Percentiles rank a stretch among this genome's conserved stretches.
Evolutionary conservation across 352 stramenopile genomes (phyloP).

Genomic region (Phytophthora palmivora): DNA sequence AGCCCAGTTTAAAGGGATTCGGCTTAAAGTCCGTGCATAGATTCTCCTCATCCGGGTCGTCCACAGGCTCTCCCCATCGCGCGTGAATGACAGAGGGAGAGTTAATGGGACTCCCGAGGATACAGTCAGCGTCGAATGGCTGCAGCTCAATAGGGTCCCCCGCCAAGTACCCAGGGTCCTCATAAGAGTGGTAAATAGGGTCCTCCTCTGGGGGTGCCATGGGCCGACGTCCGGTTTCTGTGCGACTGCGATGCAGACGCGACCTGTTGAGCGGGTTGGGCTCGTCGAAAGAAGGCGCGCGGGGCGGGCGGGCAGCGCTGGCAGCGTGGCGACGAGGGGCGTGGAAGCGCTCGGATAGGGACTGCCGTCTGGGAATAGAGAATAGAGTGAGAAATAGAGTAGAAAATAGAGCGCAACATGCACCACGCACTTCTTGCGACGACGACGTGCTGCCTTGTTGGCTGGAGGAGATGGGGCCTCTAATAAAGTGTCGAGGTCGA

Average conservation of each 20-base stretch:
- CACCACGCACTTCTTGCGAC: slow-evolving; percentile 64
- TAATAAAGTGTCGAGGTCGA: slow-evolving; percentile 83
- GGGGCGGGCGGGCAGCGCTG: slow-evolving; percentile 17
- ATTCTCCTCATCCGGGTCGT: slow-evolving; percentile 84
- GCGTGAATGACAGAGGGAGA: slow-evolving; percentile 86
- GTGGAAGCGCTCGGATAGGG: slow-evolving; percentile 45
- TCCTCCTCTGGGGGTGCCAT: slow-evolving; percentile 38
- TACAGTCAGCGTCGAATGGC: slow-evolving; percentile 80
- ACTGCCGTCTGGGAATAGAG: slow-evolving; percentile 33
- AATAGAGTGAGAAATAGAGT: slow-evolving; percentile 19
- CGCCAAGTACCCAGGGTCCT: slow-evolving; percentile 75
- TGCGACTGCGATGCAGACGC: slow-evolving; percentile 40
- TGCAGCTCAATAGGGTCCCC: slow-evolving; percentile 62
- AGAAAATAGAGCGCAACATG: background rate
- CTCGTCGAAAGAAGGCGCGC: slow-evolving; percentile 30
- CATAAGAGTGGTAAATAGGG: slow-evolving; percentile 79
- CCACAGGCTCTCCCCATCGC: slow-evolving; percentile 83
- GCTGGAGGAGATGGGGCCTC: slow-evolving; percentile 69
- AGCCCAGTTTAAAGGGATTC: slow-evolving; percentile 88
- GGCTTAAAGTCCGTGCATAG: slow-evolving; percentile 82
- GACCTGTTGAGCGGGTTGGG: slow-evolving; percentile 34
- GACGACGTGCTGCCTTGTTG: slow-evolving; percentile 28
- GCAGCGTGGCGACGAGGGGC: slow-evolving; percentile 15
- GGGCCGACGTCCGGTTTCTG: slow-evolving; percentile 32
- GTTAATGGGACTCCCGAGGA: slow-evolving; percentile 77